A percentile compares a stretch with the other conserved stretches of the same genome.
Conservation (phyloP, 768 basidiomycete genomes). For the Leccinum incarnatum region DNA sequence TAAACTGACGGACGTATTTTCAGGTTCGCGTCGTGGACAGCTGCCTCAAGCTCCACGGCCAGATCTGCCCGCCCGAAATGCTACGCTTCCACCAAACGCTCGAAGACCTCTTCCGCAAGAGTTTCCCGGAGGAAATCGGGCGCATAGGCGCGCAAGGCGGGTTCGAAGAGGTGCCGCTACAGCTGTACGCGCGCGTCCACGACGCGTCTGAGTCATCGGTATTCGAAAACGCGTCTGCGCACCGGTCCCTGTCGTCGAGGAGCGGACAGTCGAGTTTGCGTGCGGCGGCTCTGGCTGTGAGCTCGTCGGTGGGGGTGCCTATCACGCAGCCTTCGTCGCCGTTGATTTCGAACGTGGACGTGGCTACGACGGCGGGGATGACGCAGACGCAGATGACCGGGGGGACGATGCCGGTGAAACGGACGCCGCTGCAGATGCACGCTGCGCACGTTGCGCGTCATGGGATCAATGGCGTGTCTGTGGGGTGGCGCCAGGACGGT, state of each 20-base stretch:
- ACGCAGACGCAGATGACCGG: too few relatives aligned
- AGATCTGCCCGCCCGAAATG: slow-evolving; percentile 84
- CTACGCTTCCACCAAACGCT: slow-evolving; percentile 90
- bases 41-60: slow-evolving; percentile 80
- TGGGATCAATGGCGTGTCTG: slow-evolving; percentile 79
- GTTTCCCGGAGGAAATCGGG: slow-evolving; percentile 79
- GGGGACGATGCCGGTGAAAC: slow-evolving; percentile 42
- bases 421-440: slow-evolving; percentile 76
- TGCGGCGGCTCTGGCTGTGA: slow-evolving; percentile 45
- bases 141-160: slow-evolving; percentile 60
- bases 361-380: not conserved
- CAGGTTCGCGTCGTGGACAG: slow-evolving; percentile 79
- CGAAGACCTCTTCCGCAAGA: slow-evolving; percentile 80
- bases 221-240: slow-evolving; percentile 46
- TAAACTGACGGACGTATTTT: slow-evolving; percentile 2
- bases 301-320: slow-evolving; percentile 38
- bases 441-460: slow-evolving; percentile 79
- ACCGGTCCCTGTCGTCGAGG: slow-evolving; percentile 47
- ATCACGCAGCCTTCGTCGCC: slow-evolving; percentile 45
- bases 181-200: slow-evolving; percentile 41
- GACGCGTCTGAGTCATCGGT: slow-evolving; percentile 41
- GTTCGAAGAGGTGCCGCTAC: slow-evolving; percentile 44
- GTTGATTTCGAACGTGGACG: slow-evolving; percentile 6
- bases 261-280: slow-evolving; percentile 35
- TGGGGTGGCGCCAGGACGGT: slow-evolving; percentile 61